Evolutionary conservation across 495 filamentous ascomycete genomes (phyloP).

Genomic region (Neohortaea acidophila): DNA sequence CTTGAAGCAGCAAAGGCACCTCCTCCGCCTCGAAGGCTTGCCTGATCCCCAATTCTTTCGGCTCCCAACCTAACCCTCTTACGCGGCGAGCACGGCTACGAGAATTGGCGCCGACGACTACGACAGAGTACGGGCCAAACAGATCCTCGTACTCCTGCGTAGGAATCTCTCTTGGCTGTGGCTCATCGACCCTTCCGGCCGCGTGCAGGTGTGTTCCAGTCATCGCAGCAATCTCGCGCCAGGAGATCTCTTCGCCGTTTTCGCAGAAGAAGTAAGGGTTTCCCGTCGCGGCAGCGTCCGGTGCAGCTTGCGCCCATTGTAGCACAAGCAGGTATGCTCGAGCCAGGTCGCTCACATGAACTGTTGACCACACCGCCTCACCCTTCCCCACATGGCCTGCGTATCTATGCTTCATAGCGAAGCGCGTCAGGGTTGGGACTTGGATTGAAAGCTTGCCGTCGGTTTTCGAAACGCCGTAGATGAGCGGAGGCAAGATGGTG

Average conservation of each 20-base stretch:
- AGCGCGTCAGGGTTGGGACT: conserved; percentile 24
- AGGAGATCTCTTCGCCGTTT: conserved; percentile 21
- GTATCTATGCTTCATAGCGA: conserved; percentile 27
- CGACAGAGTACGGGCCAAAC: conserved; percentile 17
- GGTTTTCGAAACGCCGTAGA: conserved; percentile 21
- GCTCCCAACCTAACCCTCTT: conserved; percentile 26
- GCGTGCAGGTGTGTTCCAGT: conserved; percentile 19
- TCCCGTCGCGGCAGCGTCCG: conserved; percentile 10
- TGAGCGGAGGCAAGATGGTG: conserved; percentile 26
- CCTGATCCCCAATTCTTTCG: conserved; percentile 3
- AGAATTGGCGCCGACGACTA: conserved; percentile 24
- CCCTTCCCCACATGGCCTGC: conserved; percentile 23
- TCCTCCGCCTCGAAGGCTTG: not conserved
- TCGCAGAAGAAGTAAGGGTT: conserved; percentile 31
- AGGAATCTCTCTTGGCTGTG: conserved; percentile 20
- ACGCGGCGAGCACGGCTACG: conserved; percentile 22
- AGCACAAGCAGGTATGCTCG: conserved; percentile 21
- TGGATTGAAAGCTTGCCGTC: conserved; percentile 25
- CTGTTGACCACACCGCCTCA: conserved; percentile 16
- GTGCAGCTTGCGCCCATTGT: conserved; percentile 21
- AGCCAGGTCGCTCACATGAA: conserved; percentile 15
- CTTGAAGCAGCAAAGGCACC: not conserved
- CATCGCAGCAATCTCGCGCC: conserved; percentile 18
- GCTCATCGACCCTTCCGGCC: conserved; percentile 17
- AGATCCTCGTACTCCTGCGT: conserved; percentile 22